These are phyloP conservation scores for Claviceps capensis DNA, from an alignment of 2,329 filamentous ascomycete genomes.

Conservation along the genomic window DNA sequence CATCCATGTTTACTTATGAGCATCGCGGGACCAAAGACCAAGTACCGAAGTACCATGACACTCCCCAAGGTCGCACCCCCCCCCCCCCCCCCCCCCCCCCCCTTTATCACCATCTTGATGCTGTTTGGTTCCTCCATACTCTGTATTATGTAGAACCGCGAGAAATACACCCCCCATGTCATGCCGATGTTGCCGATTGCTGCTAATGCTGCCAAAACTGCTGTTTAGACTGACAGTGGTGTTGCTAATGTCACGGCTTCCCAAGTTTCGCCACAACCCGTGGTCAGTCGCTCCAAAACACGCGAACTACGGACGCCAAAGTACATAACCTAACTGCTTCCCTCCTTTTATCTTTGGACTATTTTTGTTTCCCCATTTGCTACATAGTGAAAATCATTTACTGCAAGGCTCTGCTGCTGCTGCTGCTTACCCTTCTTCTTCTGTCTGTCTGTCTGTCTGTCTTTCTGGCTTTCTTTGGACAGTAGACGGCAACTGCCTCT, in stretches of 20 bases:
- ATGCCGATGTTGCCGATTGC: neutral
- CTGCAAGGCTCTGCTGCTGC: constrained; percentile 1
- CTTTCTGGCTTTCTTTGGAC: neutral
- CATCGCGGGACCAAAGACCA: neutral
- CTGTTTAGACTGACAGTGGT: neutral
- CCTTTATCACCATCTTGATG: neutral
- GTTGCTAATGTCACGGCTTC: neutral
- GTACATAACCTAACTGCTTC: constrained; percentile 5
- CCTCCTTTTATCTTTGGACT: neutral
- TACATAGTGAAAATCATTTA: neutral
- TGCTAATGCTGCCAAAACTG: neutral
- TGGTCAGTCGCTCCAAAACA: neutral
- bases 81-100: neutral
- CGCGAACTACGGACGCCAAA: neutral
- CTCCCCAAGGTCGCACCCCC: neutral
- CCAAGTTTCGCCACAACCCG: neutral
- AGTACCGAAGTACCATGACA: neutral
- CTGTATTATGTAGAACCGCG: neutral
- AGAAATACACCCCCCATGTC: constrained; percentile 1
- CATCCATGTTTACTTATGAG: neutral
- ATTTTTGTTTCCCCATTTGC: neutral
- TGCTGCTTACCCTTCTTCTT: neutral
- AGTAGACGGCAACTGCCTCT: neutral
- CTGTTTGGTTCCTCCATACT: neutral
- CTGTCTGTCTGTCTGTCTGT: neutral